Evolutionary conservation across 2,329 filamentous ascomycete genomes (phyloP), one percentile per base, ranked within the genome.

Genomic region (Fusarium sp.): DNA sequence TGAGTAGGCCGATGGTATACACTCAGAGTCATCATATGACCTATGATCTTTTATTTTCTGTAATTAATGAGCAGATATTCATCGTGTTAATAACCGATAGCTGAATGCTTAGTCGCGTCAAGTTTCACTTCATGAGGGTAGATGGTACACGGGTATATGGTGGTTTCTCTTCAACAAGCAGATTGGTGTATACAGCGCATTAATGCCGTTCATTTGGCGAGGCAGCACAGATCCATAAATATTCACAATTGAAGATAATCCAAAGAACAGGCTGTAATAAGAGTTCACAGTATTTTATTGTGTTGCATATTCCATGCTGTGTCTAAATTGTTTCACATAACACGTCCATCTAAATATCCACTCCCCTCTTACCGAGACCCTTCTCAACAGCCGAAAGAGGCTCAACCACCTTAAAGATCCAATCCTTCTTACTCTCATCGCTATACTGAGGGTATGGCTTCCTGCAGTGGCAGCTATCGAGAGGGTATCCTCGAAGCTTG

Each of bases 381-480:
- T 68, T 56, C 63, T 76, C 74, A 32, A 62, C 50, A 17, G 32
- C 57, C 0, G 52, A 63, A 11, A 76, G 50, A 40, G 71, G 69
- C 43, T 75, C 72, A 33, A 75, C 73, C 40, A 71, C 69, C 41
- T 73, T 67, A 7, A 67, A 39, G 53, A 78, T 77, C 77, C 77
- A 78, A 5, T 69, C 74, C 67, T 78, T 74, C 69, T 78, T 79
- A 54, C 64, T 62, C 47, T 58, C 72, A 40, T 78, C 75, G n/a
- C 61, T 58, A 65, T 82, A 89, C 65, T 79, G 75, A 1, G 86
- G 86, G 65, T 86, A 87, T 17, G 86, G 86, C 50, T 83, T 76
- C 45, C 86, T 78, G 74, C 84, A 88, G 71, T 87, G 82, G 51
- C 80, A 80, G 71, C 81, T 86, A 17, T 78, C 76, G 32, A 81